phyloP scores from a whole-genome alignment of 2,329 filamentous ascomycete species.

The Sporothrix pallida region DNA sequence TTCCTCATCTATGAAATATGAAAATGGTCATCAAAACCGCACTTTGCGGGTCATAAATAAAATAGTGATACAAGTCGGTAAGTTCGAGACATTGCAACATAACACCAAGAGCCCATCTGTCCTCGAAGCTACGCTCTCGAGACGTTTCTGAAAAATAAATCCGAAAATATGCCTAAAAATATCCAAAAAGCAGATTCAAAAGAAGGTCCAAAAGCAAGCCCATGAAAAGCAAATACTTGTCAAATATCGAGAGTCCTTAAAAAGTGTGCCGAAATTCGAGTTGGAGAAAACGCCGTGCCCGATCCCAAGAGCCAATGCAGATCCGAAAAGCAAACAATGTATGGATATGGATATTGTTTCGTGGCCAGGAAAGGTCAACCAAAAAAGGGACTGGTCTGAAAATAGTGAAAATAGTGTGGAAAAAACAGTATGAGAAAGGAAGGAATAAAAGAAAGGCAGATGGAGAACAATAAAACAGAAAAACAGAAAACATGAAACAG shows the following conservation, averaged over 20 bases:
- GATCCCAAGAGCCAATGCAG: constrained; percentile 13
- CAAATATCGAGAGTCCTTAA: background rate
- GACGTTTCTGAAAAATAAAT: constrained; percentile 13
- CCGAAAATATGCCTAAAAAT: constrained; percentile 10
- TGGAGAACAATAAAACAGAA: too few species aligned
- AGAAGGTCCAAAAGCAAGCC: background rate
- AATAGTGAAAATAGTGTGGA: background rate
- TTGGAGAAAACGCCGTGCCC: background rate
- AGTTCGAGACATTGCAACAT: background rate
- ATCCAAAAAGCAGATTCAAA: constrained; percentile 6
- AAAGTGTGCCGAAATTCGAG: background rate
- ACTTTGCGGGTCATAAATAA: background rate
- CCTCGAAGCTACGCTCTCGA: background rate
- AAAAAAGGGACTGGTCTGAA: background rate
- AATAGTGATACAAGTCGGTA: constrained; percentile 12
- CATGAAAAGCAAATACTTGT: background rate
- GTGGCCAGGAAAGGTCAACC: background rate
- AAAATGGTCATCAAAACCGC: background rate
- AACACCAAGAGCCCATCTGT: background rate
- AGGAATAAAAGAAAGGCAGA: background rate
- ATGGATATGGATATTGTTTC: constrained; percentile 13
- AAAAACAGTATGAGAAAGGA: background rate
- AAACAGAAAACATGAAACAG: background rate
- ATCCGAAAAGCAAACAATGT: background rate
- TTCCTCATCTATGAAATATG: constrained; percentile 13